These are phyloP conservation scores for Drechslerella dactyloides DNA, from an alignment of 2,329 filamentous ascomycete species.

Conservation along the genomic window DNA sequence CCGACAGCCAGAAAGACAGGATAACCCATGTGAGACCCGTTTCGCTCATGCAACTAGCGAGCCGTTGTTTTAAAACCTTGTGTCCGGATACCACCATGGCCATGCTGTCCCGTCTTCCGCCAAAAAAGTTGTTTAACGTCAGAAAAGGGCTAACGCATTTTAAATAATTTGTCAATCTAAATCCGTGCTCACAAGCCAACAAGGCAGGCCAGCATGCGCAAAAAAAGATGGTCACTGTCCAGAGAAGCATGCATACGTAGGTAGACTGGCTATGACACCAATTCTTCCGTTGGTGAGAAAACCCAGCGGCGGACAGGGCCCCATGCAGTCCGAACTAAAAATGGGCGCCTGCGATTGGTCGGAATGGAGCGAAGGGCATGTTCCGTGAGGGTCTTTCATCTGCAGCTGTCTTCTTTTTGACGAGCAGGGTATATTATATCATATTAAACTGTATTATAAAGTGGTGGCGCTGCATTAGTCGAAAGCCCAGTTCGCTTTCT, in stretches of 20 bases:
- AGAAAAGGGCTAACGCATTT: not conserved
- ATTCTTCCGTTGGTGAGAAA: conserved; percentile 9
- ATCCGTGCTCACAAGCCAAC: not conserved
- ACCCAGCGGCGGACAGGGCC: not conserved
- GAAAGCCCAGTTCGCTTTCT: not conserved
- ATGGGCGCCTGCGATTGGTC: not conserved
- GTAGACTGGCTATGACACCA: not conserved
- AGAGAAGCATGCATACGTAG: not conserved
- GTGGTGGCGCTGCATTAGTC: conserved; percentile 7
- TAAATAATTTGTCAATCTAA: conserved; percentile 3
- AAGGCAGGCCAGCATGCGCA: not conserved
- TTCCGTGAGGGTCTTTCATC: too few relatives aligned
- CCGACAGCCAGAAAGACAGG: conserved; percentile 1
- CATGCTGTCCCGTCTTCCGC: conserved; percentile 37
- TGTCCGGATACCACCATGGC: conserved; percentile 42
- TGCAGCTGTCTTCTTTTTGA: not conserved
- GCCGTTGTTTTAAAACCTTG: conserved; percentile 51
- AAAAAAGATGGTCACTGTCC: not conserved
- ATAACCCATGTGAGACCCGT: conserved; percentile 21
- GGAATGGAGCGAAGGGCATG: not conserved
- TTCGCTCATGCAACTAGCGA: conserved; percentile 49
- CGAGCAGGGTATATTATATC: not conserved
- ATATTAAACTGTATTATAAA: conserved; percentile 8
- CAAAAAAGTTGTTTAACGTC: conserved; percentile 17
- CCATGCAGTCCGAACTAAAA: not conserved